These are phyloP conservation scores for Xylariaceae sp. DNA, from an alignment of 2,329 filamentous ascomycete species.

Conservation along the genomic window DNA sequence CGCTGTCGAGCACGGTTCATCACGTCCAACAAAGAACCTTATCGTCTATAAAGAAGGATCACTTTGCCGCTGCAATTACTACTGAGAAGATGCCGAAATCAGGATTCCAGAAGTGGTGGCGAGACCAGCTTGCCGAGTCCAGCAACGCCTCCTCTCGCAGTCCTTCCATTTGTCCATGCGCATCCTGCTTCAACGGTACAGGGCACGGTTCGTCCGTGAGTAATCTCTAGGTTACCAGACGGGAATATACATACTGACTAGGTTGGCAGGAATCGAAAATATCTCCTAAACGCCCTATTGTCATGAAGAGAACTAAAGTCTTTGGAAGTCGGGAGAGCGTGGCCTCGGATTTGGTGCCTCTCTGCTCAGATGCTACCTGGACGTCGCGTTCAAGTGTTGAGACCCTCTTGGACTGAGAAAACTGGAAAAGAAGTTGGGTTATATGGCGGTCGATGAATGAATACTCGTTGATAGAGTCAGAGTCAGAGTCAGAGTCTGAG, in stretches of 20 bases:
- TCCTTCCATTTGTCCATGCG: conserved; percentile 37
- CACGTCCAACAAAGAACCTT: background rate
- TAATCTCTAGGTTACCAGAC: conserved; percentile 12
- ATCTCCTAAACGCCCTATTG: conserved; percentile 6
- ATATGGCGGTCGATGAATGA: background rate
- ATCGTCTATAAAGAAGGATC: background rate
- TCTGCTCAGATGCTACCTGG: conserved; percentile 26
- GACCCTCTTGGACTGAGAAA: background rate
- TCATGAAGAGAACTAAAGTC: conserved; percentile 4
- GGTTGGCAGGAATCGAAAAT: conserved; percentile 12
- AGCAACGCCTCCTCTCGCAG: conserved; percentile 23
- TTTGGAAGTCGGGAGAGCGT: conserved; percentile 32
- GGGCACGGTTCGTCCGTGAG: conserved; percentile 28
- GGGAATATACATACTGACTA: conserved; percentile 12
- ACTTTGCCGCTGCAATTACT: background rate
- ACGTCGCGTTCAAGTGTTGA: conserved; percentile 30
- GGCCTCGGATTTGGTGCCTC: conserved; percentile 38
- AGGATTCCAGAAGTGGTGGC: conserved; percentile 37
- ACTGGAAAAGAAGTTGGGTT: background rate
- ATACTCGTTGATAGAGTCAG: background rate
- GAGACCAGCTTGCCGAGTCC: conserved; percentile 32
- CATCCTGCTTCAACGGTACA: conserved; percentile 38
- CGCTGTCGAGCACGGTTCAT: background rate
- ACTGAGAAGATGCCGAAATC: conserved; percentile 28
- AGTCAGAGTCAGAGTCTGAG: background rate